Base-by-base conservation (phyloP, 306 rosid genomes). In the Delonix regia region DNA sequence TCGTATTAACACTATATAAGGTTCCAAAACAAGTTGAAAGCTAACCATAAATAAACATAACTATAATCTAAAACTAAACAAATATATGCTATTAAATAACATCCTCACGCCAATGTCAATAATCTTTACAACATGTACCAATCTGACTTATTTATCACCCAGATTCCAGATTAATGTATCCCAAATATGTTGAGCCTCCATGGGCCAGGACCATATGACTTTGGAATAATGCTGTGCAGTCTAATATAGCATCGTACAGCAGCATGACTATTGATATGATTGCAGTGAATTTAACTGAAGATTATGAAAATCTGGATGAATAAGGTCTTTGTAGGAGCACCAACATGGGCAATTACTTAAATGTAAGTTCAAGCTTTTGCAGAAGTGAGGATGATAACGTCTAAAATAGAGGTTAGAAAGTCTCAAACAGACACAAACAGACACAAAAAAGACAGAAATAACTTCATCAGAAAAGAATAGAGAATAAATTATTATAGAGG, bases 361-460 rank as follows among this genome's bases (percentile, higher is more conserved):
- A 60, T 73, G 44, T 24, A 47, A 81, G 52, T 44, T 59, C 30
- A 24, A 67, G 56, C 38, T 60, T 60, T 53, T 69, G 18, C 70
- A 78, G 41, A 39, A 27, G 68, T 45, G 76, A 74, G 49, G 21
- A 28, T 9, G 28, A n/a, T 10, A 18, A 28, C 3, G 27, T 45
- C 14, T 22, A 56, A 69, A 78, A 70, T 69, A 27, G 28, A 47
- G 47, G 78, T 56, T 25, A 57, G 52, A 57, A 74, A 63, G 73
- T 82, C 76, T 62, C 73, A 44, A 48, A 78, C 14, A 62, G 4
- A 60, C 13, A 19, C 13, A 64, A 36, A 33, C 65, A 61, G 56
- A 76, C 39, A 56, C 61, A 80, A 77, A 57, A 80, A 77, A 48
- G 51, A 36, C 6, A 47, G 64, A 70, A 73, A 62, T 19, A 28